Evolutionary conservation across 768 basidiomycete species (phyloP), one percentile per base, ranked within the genome.

Genomic region (Collybia sordida): DNA sequence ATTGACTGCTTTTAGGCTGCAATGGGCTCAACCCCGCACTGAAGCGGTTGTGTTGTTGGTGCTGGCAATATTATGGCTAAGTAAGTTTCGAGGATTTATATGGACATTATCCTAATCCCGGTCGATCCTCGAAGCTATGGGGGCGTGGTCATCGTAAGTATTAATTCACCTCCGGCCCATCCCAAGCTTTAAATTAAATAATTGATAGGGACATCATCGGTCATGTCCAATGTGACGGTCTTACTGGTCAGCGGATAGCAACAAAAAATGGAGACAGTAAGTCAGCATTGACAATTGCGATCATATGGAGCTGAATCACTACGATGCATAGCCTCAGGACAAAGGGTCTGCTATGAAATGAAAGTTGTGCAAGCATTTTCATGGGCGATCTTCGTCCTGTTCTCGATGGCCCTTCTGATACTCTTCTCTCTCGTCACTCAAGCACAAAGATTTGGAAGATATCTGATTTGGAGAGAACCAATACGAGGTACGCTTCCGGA

Each of bases 321-420:
- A 19, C 44, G 23, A 39, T 8, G 45, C 38, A n/a, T 45, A 90
- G 90, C 80, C 49, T 77, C 78, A 44, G 66, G 68, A 6, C 70
- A 72, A 56, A 63, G 69, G 22, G 90, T 77, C 56, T 92, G 90
- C 63, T 86, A 88, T 63, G 80, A 89, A 61, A 87, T 90, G 85
- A 88, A 86, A 65, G 83, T 83, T 40, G 74, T 89, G 27, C 80
- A 90, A 56, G 88, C 86, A 2, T 80, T 91, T 62, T 90, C 89
- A 0, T 91, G 90, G 90, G 73, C 80, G 61, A 67, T 81, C 45
- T 91, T 90, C 59, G 72, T 73, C 19, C 41, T 72, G 17, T 69
- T 69, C 46, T 61, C 66, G 7, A 49, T 75, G 35, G 84, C 81
- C 50, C 70, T 88, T 58, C 50, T 75, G 49, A 72, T 88, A 52